Evolutionary conservation across 148 eudicot species (phyloP).

Genomic region (Fallopia convolvulus): DNA sequence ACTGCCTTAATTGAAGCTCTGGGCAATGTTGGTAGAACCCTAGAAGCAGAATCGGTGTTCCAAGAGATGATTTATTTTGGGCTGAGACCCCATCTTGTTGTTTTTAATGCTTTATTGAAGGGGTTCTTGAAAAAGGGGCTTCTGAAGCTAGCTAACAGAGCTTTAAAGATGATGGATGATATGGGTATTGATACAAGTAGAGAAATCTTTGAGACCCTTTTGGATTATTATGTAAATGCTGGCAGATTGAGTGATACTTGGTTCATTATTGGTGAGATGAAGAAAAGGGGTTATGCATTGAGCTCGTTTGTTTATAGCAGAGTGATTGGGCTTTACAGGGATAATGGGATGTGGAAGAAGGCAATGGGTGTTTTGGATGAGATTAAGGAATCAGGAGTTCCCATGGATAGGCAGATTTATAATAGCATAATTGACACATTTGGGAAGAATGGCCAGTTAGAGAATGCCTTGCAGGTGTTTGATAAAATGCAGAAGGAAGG

Average conservation of each 20-base stretch:
- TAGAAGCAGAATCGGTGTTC: conserved; percentile 76
- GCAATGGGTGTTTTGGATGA: conserved; percentile 62
- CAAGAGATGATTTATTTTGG: conserved; percentile 65
- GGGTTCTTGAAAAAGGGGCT: conserved; percentile 75
- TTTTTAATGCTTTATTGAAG: conserved; percentile 57
- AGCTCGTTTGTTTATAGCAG: conserved; percentile 60
- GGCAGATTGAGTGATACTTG: conserved; percentile 76
- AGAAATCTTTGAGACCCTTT: conserved; percentile 62
- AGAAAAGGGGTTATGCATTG: conserved; percentile 38
- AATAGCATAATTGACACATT: conserved; percentile 75
- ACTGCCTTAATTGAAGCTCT: conserved; percentile 47
- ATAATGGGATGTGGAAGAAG: conserved; percentile 96
- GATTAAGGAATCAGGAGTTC: conserved; percentile 51
- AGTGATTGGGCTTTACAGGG: conserved; percentile 77
- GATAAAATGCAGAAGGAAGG: conserved; percentile 56
- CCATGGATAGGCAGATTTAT: conserved; percentile 52
- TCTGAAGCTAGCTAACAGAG: conserved; percentile 37
- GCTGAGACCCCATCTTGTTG: conserved; percentile 34
- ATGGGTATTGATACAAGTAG: conserved; percentile 35
- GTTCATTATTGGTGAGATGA: conserved; percentile 60
- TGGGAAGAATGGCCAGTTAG: conserved; percentile 63
- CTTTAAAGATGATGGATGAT: conserved; percentile 35
- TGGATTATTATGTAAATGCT: conserved; percentile 63
- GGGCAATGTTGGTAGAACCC: conserved; percentile 61
- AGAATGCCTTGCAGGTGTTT: conserved; percentile 55